These are phyloP conservation scores for Incumbomyces delicatus DNA, from an alignment of 2,329 filamentous ascomycete species.

Conservation along the genomic window DNA sequence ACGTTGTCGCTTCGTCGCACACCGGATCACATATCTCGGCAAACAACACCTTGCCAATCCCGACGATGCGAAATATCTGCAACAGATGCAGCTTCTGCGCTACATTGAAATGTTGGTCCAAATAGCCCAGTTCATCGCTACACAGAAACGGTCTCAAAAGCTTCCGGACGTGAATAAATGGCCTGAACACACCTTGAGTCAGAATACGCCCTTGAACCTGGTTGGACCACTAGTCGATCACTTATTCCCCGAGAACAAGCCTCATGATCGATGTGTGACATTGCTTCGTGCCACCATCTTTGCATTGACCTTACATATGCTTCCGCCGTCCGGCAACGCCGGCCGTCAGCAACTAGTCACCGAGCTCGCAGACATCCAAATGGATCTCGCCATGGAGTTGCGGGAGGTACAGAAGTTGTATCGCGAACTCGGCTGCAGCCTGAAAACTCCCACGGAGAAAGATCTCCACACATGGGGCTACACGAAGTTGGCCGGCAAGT, in stretches of 20 bases:
- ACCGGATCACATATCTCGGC: constrained; percentile 31
- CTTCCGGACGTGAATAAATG: constrained; percentile 16
- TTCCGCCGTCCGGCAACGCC: constrained; percentile 30
- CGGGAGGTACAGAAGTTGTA: constrained; percentile 29
- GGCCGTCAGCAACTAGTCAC: constrained; percentile 26
- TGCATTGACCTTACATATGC: constrained; percentile 37
- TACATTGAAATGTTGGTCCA: constrained; percentile 37
- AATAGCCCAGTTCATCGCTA: constrained; percentile 32
- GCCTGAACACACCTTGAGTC: constrained; percentile 15
- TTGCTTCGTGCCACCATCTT: constrained; percentile 38
- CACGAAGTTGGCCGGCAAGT: constrained; percentile 22
- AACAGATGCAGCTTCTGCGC: constrained; percentile 33
- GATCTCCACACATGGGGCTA: constrained; percentile 35
- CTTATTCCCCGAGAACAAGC: constrained; percentile 30
- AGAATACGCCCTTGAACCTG: constrained; percentile 21
- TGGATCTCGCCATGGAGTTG: constrained; percentile 34
- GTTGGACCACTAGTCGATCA: constrained; percentile 32
- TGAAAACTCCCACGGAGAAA: constrained; percentile 32
- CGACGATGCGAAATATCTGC: constrained; percentile 4
- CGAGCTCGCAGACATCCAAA: constrained; percentile 35
- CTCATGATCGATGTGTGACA: constrained; percentile 32
- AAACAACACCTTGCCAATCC: constrained; percentile 29
- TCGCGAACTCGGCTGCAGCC: constrained; percentile 36
- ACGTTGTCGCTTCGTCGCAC: constrained; percentile 34
- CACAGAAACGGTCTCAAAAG: constrained; percentile 25